These are phyloP conservation scores for Acer yangbiense DNA, from an alignment of 345 rosid genomes.

Conservation along the genomic window DNA sequence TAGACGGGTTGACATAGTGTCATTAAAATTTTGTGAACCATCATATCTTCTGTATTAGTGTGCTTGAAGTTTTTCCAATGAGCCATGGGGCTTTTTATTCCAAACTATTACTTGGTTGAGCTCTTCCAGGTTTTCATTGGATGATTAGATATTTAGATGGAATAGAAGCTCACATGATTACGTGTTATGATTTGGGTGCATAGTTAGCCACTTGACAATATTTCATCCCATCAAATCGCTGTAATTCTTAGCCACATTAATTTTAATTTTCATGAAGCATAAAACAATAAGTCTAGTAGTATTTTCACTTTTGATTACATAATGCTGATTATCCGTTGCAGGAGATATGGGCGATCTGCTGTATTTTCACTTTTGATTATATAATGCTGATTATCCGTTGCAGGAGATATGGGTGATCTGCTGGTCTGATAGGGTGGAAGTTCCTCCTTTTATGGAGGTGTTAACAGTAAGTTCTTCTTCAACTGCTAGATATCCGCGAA, in stretches of 20 bases:
- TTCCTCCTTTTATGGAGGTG: neutral
- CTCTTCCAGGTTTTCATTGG: neutral
- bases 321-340: slow-evolving; percentile 11
- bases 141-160: neutral
- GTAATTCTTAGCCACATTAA: neutral
- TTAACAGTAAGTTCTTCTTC: neutral
- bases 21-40: neutral
- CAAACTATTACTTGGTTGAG: neutral
- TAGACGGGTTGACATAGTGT: neutral
- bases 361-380: neutral
- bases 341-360: slow-evolving; percentile 31
- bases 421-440: slow-evolving; percentile 6
- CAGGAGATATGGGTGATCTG: slow-evolving; percentile 34
- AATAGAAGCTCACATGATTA: neutral
- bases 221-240: neutral
- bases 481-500: neutral
- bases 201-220: neutral
- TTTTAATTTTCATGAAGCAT: neutral
- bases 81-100: neutral
- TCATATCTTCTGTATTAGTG: neutral
- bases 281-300: neutral
- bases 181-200: neutral
- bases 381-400: neutral
- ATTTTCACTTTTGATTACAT: neutral
- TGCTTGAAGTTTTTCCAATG: neutral